A percentile compares a stretch with the other conserved stretches of the same genome.
These are phyloP conservation scores for Rhizopogon roseolus DNA, from an alignment of 768 basidiomycete genomes.

Conservation along the genomic window DNA sequence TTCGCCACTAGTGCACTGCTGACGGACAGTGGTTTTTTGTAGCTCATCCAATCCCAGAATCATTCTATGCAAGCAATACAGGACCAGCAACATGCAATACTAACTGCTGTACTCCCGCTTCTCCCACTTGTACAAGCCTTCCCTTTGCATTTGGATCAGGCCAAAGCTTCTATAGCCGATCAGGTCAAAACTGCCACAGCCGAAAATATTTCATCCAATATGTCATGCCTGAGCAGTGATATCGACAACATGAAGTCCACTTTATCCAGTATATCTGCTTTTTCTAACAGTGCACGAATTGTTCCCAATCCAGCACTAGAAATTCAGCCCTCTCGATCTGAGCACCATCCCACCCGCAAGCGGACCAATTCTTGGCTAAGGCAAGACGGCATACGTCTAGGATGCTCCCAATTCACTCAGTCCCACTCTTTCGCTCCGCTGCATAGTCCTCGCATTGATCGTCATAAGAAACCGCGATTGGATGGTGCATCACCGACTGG, in stretches of 20 bases:
- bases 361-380: background rate
- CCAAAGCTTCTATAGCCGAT: slow-evolving; percentile 14
- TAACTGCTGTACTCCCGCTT: slow-evolving; percentile 52
- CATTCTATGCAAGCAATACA: slow-evolving; percentile 42
- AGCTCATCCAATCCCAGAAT: slow-evolving; percentile 46
- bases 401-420: background rate
- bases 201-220: slow-evolving; percentile 12
- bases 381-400: background rate
- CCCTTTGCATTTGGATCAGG: slow-evolving; percentile 45
- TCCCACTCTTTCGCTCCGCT: background rate
- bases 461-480: background rate
- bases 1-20: slow-evolving; percentile 19
- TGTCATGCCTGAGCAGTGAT: slow-evolving; percentile 11
- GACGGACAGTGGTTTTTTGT: slow-evolving; percentile 18
- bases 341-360: background rate
- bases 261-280: background rate
- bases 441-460: background rate
- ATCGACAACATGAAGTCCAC: slow-evolving; percentile 11
- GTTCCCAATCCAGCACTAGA: background rate
- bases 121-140: slow-evolving; percentile 57
- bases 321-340: background rate
- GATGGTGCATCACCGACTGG: background rate
- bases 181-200: slow-evolving; percentile 14
- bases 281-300: background rate
- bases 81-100: slow-evolving; percentile 54